Percentiles rank a stretch among this genome's conserved stretches.
Conservation (phyloP, 768 basidiomycete genomes). For the Suillus bovinus region DNA sequence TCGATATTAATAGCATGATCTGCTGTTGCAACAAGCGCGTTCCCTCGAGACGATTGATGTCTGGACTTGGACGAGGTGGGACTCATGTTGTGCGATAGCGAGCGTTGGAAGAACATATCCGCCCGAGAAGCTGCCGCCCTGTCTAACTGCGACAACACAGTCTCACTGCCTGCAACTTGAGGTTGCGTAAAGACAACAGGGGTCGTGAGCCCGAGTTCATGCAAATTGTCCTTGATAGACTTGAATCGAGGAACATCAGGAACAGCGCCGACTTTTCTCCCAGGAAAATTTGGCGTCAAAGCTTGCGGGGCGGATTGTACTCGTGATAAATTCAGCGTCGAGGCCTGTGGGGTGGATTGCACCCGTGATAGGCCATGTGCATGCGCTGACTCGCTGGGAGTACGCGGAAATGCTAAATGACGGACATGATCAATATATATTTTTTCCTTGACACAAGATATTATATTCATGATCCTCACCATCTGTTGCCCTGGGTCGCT, state of each 20-base stretch:
- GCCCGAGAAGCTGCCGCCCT: too few species aligned
- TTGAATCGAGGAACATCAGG: not conserved
- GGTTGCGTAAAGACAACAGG: constrained; percentile 6
- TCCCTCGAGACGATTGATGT: not conserved
- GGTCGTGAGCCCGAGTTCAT: constrained; percentile 7
- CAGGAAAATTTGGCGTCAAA: too few species aligned
- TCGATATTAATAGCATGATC: not conserved
- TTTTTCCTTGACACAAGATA: not conserved
- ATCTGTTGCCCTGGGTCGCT: not conserved
- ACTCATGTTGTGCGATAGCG: not conserved
- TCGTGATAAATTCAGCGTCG: not conserved
- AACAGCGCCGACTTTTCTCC: not conserved
- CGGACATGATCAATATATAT: not conserved
- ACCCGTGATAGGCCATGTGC: not conserved
- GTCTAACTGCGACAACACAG: not conserved
- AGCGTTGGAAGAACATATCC: not conserved
- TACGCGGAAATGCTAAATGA: not conserved
- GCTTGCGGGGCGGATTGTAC: not conserved
- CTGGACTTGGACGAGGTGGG: not conserved
- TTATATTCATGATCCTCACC: not conserved
- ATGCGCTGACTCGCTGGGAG: not conserved
- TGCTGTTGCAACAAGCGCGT: not conserved
- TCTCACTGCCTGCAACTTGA: constrained; percentile 1
- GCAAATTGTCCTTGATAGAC: constrained; percentile 8
- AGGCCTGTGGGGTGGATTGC: not conserved